Conservation (phyloP, 768 basidiomycete genomes). For the Hydnum rufescens region DNA sequence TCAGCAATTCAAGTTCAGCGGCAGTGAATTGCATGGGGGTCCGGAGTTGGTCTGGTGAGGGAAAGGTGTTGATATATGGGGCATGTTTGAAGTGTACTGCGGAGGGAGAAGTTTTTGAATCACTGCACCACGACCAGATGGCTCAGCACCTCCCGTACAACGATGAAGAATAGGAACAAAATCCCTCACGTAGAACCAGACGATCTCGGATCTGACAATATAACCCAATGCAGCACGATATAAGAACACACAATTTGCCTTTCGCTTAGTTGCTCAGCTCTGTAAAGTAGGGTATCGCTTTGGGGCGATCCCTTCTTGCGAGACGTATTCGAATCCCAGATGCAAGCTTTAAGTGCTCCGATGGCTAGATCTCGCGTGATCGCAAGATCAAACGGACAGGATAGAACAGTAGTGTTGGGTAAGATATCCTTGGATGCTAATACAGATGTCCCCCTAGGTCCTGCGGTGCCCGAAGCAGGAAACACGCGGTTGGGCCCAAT, state of each 20-base stretch:
- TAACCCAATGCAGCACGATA: constrained; percentile 41
- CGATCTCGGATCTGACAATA: neutral
- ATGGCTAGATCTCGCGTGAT: constrained; percentile 36
- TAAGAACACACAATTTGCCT: constrained; percentile 53
- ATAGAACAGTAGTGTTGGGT: constrained; percentile 34
- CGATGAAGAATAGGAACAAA: neutral
- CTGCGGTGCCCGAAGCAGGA: constrained; percentile 22
- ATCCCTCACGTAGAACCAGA: neutral
- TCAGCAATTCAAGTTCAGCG: constrained; percentile 41
- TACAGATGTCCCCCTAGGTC: constrained; percentile 8
- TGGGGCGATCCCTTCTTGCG: neutral
- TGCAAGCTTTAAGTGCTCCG: constrained; percentile 20
- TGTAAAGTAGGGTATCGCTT: neutral
- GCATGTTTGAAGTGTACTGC: constrained; percentile 15
- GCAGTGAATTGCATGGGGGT: constrained; percentile 58
- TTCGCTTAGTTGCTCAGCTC: constrained; percentile 16
- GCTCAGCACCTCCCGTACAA: neutral
- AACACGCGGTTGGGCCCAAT: neutral
- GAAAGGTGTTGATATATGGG: constrained; percentile 52
- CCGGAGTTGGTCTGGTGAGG: constrained; percentile 30
- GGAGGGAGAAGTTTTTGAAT: neutral
- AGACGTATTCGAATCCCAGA: neutral
- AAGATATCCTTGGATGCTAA: constrained; percentile 27
- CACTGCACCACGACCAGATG: neutral
- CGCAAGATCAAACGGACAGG: constrained; percentile 45